Evolutionary conservation across 768 basidiomycete genomes (phyloP), one percentile per base, ranked within the genome.

Genomic region (Boletellus sp.): DNA sequence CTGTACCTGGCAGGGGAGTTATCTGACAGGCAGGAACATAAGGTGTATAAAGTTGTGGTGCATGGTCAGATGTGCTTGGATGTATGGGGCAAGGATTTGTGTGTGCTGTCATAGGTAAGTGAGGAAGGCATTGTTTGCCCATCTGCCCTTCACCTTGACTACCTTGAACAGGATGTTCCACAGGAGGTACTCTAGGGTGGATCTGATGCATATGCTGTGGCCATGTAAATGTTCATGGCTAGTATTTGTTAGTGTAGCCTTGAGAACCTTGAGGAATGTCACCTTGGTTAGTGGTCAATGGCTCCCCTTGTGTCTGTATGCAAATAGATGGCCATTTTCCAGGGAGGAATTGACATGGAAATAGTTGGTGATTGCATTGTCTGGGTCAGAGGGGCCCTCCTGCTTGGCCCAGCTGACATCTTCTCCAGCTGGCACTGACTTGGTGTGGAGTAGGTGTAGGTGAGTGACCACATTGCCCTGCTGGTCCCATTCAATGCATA

Each of bases 91-190:
- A 22, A 70, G 48, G 46, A 69, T 60, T 31, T 56, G 50, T 0
- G 61, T 56, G 45, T 69, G 66, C 16, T 63, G 50, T 1, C 59
- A 47, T 5, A 69, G 58, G 47, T 69, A 70, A 0, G 58, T 4
- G 2, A 50, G 20, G 52, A 70, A 74, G 2, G 68, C 59, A 10
- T 74, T 64, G 28, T 70, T 66, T 0, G 57, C 49, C 74, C 73
- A 76, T 6, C 35, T 4, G 2, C 35, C 44, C 19, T 60, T 74
- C 1, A 57, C 55, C 39, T 72, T 72, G 28, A 74, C 60, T 0
- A 69, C 67, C 3, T 75, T 65, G n/a, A n/a, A 75, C 62, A 0
- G 74, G 63, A 48, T 73, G 74, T 45, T 70, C 66, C 0, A 75
- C 56, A 0, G n/a, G n/a, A n/a, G n/a, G n/a, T n/a, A n/a, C n/a